Evolutionary conservation across 2,329 filamentous ascomycete genomes (phyloP), one percentile per base, ranked within the genome.

Genomic region (Diplodia sapinea): DNA sequence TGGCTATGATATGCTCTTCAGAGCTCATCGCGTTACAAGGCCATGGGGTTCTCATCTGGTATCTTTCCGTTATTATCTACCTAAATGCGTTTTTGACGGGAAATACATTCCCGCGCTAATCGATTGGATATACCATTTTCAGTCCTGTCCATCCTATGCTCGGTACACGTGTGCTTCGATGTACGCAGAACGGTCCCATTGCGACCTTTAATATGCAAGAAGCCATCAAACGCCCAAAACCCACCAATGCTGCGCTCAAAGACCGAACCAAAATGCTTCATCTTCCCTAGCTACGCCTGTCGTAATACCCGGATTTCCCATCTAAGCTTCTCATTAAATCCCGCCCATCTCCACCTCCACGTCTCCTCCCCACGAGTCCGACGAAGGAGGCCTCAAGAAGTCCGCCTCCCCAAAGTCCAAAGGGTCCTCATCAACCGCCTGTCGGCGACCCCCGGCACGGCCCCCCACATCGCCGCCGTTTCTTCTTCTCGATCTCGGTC

Each of bases 331-430:
- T 17, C 7, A 55, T 65, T 33, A 78, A 9, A 77, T 69, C n/a
- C 74, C 76, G 17, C 74, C 71, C 77, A 78, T 79, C 20, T 72
- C 72, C 8, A 78, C 72, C 64, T 79, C 77, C 6, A 12, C 69
- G 47, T 11, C 68, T n/a, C 47, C 20, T n/a, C 33, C 71, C 9
- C 74, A 73, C 71, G 73, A 74, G 9, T 49, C 71, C 4, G 73
- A 73, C 72, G 73, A 74, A 3, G 20, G 26, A 31, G 76, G 76
- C 68, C 70, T 71, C 70, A 82, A 68, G 59, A 93, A 93, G 0
- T 86, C 83, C 0, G 90, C 90, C 68, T 93, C 90, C 68, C 85
- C 88, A 75, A 92, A 92, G 74, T 92, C 89, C 71, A 40, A 29
- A 17, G 43, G 55, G 4, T 36, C 17, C 8, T 33, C 40, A 9